Conservation (phyloP, 2,329 filamentous ascomycete genomes). For the Aphanocladium album region DNA sequence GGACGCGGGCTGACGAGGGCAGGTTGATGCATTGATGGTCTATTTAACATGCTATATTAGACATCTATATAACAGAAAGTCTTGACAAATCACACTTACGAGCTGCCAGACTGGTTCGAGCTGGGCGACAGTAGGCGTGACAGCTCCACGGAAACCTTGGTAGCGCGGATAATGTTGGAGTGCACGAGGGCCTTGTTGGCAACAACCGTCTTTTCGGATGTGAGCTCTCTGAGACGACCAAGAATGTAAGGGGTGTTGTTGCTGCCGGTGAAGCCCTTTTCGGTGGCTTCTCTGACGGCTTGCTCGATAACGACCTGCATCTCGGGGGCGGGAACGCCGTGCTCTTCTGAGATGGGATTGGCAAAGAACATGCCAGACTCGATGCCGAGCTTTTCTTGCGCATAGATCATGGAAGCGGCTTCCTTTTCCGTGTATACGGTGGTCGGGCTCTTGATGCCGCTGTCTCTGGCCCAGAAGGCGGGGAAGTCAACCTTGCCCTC, state of each 20-base stretch:
- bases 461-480: conserved; percentile 88
- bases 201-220: conserved; percentile 61
- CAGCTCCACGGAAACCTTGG: conserved; percentile 50
- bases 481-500: conserved; percentile 74
- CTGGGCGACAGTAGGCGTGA: conserved; percentile 37
- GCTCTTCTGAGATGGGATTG: conserved; percentile 73
- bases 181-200: conserved; percentile 65
- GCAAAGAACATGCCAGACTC: conserved; percentile 81
- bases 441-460: conserved; percentile 72
- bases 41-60: conserved; percentile 32
- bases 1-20: not conserved
- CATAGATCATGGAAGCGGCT: conserved; percentile 82
- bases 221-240: conserved; percentile 72
- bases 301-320: conserved; percentile 66
- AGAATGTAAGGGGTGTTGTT: conserved; percentile 84
- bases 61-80: conserved; percentile 22
- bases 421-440: conserved; percentile 71
- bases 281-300: conserved; percentile 60
- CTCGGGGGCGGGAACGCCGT: conserved; percentile 63
- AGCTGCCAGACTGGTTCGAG: conserved; percentile 24
- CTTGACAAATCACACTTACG: conserved; percentile 31
- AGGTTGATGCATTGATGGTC: conserved; percentile 10
- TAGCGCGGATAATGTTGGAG: conserved; percentile 50
- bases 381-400: conserved; percentile 67
- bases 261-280: conserved; percentile 64